A percentile compares a stretch with the other conserved stretches of the same genome.
These are phyloP conservation scores for Rhododendron williamsianum DNA, from an alignment of 148 eudicot genomes.

Conservation along the genomic window DNA sequence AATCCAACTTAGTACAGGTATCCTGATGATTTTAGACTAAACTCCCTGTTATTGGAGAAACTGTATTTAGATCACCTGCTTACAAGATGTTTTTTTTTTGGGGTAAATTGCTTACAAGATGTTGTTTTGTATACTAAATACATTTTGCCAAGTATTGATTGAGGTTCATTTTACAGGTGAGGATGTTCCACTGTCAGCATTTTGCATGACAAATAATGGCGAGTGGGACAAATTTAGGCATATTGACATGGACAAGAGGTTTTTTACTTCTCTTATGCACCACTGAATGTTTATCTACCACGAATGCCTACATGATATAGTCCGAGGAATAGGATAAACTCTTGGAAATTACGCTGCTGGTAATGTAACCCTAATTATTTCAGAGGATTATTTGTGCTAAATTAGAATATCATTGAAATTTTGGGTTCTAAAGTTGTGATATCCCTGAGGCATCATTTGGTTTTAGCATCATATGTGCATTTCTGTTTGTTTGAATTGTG, in stretches of 20 bases:
- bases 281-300: slow-evolving; percentile 14
- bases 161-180: slow-evolving; percentile 57
- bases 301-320: slow-evolving; percentile 11
- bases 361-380: not conserved
- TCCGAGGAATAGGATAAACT: not conserved
- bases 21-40: no score
- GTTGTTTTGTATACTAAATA: not conserved
- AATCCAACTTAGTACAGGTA: not conserved
- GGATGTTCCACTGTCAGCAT: slow-evolving; percentile 66
- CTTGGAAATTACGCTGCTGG: not conserved
- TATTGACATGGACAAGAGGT: slow-evolving; percentile 98
- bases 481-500: not conserved
- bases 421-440: not conserved
- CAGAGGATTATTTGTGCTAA: not conserved
- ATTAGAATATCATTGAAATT: not conserved
- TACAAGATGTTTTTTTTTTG: not conserved
- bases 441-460: not conserved
- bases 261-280: slow-evolving; percentile 23
- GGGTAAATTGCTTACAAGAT: not conserved
- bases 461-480: not conserved
- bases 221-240: slow-evolving; percentile 90
- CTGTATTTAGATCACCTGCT: not conserved
- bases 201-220: slow-evolving; percentile 62
- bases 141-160: slow-evolving; percentile 12
- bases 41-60: not conserved